Conservation (phyloP, 345 rosid species). For the Lumnitzera racemosa region DNA sequence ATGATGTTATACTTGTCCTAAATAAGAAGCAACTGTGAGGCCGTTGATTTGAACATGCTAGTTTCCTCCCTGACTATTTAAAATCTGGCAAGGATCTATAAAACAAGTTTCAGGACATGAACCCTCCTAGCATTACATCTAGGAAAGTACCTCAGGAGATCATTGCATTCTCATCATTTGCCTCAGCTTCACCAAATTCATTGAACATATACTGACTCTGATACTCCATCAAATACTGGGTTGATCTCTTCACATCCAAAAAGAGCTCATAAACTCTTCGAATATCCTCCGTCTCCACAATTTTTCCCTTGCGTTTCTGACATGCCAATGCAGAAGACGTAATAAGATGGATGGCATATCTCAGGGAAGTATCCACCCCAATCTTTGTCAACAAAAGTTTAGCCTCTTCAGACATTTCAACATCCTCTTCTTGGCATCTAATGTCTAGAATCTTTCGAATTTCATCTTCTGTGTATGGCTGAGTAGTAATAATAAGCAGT, state of each 20-base stretch:
- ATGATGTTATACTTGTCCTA: too few species aligned
- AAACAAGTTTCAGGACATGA: too few species aligned
- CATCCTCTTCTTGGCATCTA: constrained; percentile 93
- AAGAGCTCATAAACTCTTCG: constrained; percentile 69
- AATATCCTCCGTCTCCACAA: constrained; percentile 70
- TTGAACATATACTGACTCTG: constrained; percentile 84
- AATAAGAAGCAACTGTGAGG: too few species aligned
- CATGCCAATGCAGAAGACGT: constrained; percentile 74
- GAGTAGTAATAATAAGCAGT: constrained; percentile 75
- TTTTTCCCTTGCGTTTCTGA: constrained; percentile 75
- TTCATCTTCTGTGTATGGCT: constrained; percentile 74
- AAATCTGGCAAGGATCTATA: too few species aligned
- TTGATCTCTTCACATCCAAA: constrained; percentile 89
- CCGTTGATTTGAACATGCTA: too few species aligned
- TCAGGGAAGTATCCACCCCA: constrained; percentile 80
- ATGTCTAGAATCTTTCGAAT: constrained; percentile 76
- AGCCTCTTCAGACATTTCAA: constrained; percentile 78
- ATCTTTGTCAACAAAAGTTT: constrained; percentile 71
- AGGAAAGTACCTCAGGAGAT: constrained; percentile 14
- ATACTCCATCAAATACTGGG: constrained; percentile 84
- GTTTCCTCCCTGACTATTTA: too few species aligned
- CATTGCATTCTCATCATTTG: constrained; percentile 45
- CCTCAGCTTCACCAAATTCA: constrained; percentile 38
- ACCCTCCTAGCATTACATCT: too few species aligned
- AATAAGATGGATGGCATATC: constrained; percentile 87